These are phyloP conservation scores for Groenewaldozyma salmanticensis DNA, from an alignment of 805 yeast species.

Conservation along the genomic window DNA sequence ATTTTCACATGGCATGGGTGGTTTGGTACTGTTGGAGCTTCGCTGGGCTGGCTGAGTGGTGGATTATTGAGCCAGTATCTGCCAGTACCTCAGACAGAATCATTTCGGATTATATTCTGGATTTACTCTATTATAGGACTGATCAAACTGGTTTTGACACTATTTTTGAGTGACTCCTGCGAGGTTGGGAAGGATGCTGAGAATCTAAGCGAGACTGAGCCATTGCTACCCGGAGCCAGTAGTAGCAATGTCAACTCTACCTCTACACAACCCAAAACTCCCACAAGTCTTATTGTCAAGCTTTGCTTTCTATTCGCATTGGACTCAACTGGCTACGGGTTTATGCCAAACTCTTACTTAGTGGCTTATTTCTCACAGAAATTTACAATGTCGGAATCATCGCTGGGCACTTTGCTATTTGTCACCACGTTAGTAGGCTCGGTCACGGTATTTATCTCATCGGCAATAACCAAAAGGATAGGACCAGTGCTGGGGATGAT, in stretches of 20 bases:
- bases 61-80: conserved; percentile 50
- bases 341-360: conserved; percentile 83
- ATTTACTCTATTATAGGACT: conserved; percentile 47
- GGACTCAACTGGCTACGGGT: conserved; percentile 82
- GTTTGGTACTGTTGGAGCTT: conserved; percentile 60
- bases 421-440: conserved; percentile 52
- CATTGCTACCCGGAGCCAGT: not conserved
- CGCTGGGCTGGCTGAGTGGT: conserved; percentile 56
- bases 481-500: conserved; percentile 79
- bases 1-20: conserved; percentile 68
- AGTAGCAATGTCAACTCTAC: too few species aligned
- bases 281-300: conserved; percentile 15
- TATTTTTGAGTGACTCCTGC: conserved; percentile 29
- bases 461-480: conserved; percentile 48
- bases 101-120: conserved; percentile 50
- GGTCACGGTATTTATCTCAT: conserved; percentile 67
- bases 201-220: not conserved
- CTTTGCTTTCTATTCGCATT: conserved; percentile 46
- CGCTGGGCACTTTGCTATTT: conserved; percentile 58
- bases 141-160: conserved; percentile 36
- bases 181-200: not conserved
- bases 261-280: conserved; percentile 11
- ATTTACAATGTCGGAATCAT: conserved; percentile 44
- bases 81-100: conserved; percentile 29
- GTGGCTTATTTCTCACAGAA: conserved; percentile 64